A percentile compares a stretch with the other conserved stretches of the same genome.
phyloP scores from a whole-genome alignment of 805 yeast genomes.

The Phaffomyces opuntiae region DNA sequence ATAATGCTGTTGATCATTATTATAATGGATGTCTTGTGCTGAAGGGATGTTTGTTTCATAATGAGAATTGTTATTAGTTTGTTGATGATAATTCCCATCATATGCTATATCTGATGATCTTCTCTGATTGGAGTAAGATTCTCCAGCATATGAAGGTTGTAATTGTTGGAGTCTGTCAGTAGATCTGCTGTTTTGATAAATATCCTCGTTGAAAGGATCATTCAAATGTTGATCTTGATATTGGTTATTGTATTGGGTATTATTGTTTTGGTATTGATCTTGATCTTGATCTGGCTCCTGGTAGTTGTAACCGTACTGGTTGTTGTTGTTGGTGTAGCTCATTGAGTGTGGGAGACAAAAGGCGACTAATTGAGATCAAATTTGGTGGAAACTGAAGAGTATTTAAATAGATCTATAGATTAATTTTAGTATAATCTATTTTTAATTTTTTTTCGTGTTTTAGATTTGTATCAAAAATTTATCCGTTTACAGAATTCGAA shows the following conservation, averaged over 20 bases:
- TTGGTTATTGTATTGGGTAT: background rate
- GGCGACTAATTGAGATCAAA: too few relatives aligned
- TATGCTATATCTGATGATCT: constrained; percentile 8
- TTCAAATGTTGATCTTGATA: constrained; percentile 1
- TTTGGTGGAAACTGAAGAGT: too few relatives aligned
- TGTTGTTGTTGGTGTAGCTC: constrained; percentile 10
- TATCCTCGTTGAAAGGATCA: constrained; percentile 8
- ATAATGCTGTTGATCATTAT: constrained; percentile 2
- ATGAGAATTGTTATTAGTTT: too few relatives aligned
- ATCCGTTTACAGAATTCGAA: too few relatives aligned
- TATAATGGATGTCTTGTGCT: background rate
- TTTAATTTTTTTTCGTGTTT: too few relatives aligned
- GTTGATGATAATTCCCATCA: background rate
- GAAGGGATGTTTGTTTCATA: too few relatives aligned
- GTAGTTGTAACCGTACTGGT: constrained; percentile 1
- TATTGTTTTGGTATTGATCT: background rate
- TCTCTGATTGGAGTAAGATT: constrained; percentile 10
- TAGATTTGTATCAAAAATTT: too few relatives aligned
- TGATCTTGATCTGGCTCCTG: constrained; percentile 2
- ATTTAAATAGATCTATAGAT: too few relatives aligned
- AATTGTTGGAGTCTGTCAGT: constrained; percentile 14
- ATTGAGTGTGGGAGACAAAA: background rate
- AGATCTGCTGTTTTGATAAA: constrained; percentile 8
- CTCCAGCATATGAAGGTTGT: constrained; percentile 12
- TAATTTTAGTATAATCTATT: background rate